These are phyloP conservation scores for Pyrenula aspistea DNA, from an alignment of 495 filamentous ascomycete species.

Conservation along the genomic window DNA sequence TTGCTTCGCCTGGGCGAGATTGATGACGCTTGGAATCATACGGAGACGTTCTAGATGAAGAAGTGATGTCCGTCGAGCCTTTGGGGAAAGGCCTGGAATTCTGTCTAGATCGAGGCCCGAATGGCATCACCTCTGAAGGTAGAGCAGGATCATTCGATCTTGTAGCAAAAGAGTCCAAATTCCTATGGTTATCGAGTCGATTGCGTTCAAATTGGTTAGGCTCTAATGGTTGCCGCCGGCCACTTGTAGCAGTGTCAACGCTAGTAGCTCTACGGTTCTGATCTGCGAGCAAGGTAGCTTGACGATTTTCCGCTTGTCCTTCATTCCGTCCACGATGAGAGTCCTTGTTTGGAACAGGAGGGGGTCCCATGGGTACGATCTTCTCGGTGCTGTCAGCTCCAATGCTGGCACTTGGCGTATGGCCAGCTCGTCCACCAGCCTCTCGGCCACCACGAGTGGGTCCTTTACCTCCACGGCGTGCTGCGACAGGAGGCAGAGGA, in stretches of 20 bases:
- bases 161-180: background rate
- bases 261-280: constrained; percentile 27
- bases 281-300: constrained; percentile 28
- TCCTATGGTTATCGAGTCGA: background rate
- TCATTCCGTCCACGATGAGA: constrained; percentile 30
- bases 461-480: constrained; percentile 46
- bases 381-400: constrained; percentile 25
- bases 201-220: background rate
- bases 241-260: constrained; percentile 14
- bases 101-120: background rate
- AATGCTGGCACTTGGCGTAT: constrained; percentile 28
- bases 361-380: background rate
- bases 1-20: background rate
- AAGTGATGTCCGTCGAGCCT: background rate
- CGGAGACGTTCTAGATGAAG: background rate
- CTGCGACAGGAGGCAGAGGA: constrained; percentile 49
- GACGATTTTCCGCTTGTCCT: constrained; percentile 15
- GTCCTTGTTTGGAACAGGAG: constrained; percentile 19
- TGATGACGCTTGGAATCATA: background rate
- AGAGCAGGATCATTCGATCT: background rate
- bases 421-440: constrained; percentile 39
- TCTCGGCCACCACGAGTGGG: constrained; percentile 39
- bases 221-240: background rate
- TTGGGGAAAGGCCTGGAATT: background rate
- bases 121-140: background rate